Evolutionary conservation across 495 filamentous ascomycete genomes (phyloP), one percentile per base, ranked within the genome.

Genomic region (Durotheca rogersii): DNA sequence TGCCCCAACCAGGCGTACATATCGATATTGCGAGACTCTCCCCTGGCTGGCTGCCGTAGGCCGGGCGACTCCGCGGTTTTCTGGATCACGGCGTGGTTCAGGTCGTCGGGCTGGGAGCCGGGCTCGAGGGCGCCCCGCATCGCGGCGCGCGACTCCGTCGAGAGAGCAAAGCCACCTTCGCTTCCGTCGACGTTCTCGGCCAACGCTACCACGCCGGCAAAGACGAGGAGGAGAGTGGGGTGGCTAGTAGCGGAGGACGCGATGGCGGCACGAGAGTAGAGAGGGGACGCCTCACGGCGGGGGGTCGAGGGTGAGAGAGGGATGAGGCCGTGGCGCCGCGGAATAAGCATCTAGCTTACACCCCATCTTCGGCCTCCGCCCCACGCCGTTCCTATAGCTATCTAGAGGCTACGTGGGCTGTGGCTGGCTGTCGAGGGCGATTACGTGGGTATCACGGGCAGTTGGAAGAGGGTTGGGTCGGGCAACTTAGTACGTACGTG

Each of bases 1-100:
- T 71, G 61, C 2, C 54, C 61, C 33, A 73, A 59, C 75, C 76
- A 82, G 11, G 30, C 9, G 27, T 53, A 56, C 14, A 65, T 32
- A 15, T 51, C 38, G 20, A 61, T 10, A 5, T 6, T 42, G 7
- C 18, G 31, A 4, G 35, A 41, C 23, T 43, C 16, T 34, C 32
- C 35, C 16, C 43, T 43, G 7, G 18, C 21, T 17, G 53, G 50
- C 39, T 55, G 49, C 30, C 60, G 47, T 11, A 29, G 0, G 21
- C 59, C 45, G 14, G 61, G 23, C n/a, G 33, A 33, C 17, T 34
- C 44, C 1, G 17, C 43, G 5, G 61, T 52, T 23, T 69, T 67
- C 21, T 49, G 33, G 19, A 70, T 51, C 64, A 72, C 70, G 27
- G 41, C 29, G 12, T 48, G 58, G 44, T 66, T 68, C 62, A 76